A percentile compares a stretch with the other conserved stretches of the same genome.
Evolutionary conservation across 2,329 filamentous ascomycete species (phyloP).

Genomic region (Fusarium graminum): DNA sequence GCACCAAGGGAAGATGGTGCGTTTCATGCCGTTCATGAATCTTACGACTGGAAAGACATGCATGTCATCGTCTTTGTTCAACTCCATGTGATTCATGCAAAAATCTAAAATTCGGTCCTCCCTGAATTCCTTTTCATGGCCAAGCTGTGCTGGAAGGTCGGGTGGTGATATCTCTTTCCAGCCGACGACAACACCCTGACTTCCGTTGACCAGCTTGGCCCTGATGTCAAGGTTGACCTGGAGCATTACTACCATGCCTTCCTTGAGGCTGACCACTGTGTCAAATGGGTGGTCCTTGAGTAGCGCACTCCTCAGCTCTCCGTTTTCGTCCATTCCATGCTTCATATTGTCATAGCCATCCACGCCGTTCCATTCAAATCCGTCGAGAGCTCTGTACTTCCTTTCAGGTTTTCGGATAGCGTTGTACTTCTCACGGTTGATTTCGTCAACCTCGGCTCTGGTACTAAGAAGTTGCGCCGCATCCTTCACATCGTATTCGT

Average conservation of each 20-base stretch:
- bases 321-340: too few species aligned
- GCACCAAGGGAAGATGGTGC: constrained; percentile 66
- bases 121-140: constrained; percentile 1
- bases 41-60: constrained; percentile 53
- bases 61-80: rapidly evolving
- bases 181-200: constrained; percentile 45
- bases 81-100: background rate
- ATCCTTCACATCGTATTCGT: constrained; percentile 52
- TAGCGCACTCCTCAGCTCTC: background rate
- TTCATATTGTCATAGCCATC: too few species aligned
- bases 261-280: constrained; percentile 18
- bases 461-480: constrained; percentile 35
- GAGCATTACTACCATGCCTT: constrained; percentile 43
- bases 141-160: background rate
- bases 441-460: constrained; percentile 5
- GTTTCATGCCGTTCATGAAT: constrained; percentile 62
- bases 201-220: constrained; percentile 42
- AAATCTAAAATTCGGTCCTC: background rate
- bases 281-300: constrained; percentile 34
- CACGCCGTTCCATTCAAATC: background rate
- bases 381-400: background rate
- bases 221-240: constrained; percentile 41
- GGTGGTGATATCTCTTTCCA: constrained; percentile 25
- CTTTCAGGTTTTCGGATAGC: background rate
- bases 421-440: background rate